Percentiles rank a stretch among this genome's conserved stretches.
Evolutionary conservation across 305 asterid species (phyloP).

Genomic region (Fraxinus floribunda): DNA sequence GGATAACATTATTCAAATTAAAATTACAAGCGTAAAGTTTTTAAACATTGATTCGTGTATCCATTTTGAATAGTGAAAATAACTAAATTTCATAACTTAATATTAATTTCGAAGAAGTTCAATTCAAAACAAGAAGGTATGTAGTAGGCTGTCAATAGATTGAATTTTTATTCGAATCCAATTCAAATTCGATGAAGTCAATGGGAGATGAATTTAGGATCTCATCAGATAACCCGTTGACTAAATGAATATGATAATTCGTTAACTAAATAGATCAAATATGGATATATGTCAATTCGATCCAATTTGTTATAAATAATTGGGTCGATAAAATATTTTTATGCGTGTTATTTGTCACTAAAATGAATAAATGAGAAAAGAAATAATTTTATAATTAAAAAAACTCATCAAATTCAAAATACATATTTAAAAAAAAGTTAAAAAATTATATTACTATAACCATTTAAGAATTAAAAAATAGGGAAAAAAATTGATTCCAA

Average conservation of each 20-base stretch:
- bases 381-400: too few species aligned
- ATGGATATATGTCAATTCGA: not conserved
- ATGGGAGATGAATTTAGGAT: not conserved
- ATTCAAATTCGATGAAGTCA: not conserved
- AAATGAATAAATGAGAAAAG: too few species aligned
- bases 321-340: not conserved
- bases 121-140: not conserved
- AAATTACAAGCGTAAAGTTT: not conserved
- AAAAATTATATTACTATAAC: not conserved
- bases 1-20: too few species aligned
- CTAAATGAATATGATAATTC: not conserved
- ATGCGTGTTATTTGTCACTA: not conserved
- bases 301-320: too few species aligned
- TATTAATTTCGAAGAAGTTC: not conserved
- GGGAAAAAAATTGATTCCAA: not conserved
- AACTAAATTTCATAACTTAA: too few species aligned
- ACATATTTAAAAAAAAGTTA: too few species aligned
- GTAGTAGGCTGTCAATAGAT: not conserved
- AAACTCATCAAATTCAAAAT: not conserved
- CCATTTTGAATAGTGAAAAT: not conserved
- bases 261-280: not conserved
- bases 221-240: not conserved
- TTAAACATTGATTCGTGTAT: not conserved
- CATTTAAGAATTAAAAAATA: not conserved
- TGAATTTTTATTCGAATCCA: too few species aligned